Base-by-base conservation (phyloP, 495 filamentous ascomycete genomes). In the Cladorrhinum samala region DNA sequence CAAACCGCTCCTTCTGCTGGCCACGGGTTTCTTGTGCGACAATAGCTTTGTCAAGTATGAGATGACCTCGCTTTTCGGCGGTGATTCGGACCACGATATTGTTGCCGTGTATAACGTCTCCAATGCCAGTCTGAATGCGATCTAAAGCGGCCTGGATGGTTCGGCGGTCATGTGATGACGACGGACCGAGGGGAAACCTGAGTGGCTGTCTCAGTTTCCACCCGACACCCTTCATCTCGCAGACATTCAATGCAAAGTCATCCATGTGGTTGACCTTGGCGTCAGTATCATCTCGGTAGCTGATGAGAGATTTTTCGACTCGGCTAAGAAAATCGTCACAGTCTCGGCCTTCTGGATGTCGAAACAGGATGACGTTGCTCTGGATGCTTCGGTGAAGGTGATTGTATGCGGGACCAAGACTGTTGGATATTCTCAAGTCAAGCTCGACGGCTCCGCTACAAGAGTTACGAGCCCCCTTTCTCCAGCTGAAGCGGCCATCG, bases 31-130 rank as follows among this genome's bases (percentile, higher is more conserved):
- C 67, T 20, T 67, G 66, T 11, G 73, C 63, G 2, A 76, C 67
- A 7, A 77, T 67, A 5, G 71, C 72, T 54, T 75, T 76, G 50
- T 75, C 68, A 33, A 77, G 45, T 9, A 77, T 58, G 13, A 74
- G 61, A 48, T 77, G 74, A 0, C 73, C 73, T 30, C 74, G 64
- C 49, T 77, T 77, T 48, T 72, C 62, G 7, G 69, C 73, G 6
- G 49, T 68, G 64, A 77, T 63, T 45, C 65, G 65, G 18, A 75
- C 63, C 14, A 66, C 67, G 16, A 71, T 60, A 21, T 74, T 68
- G 49, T 70, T 66, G 23, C 72, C 71, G 44, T 66, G 69, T 33
- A 77, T 66, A 14, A 74, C 67, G 27, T 77, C 73, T 20, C 67
- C 66, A 20, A 76, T 68, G 16, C 73, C 70, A 1, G 72, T 72